Conservation (phyloP, 2,329 filamentous ascomycete species). For the Talaromyces pinophilus region DNA sequence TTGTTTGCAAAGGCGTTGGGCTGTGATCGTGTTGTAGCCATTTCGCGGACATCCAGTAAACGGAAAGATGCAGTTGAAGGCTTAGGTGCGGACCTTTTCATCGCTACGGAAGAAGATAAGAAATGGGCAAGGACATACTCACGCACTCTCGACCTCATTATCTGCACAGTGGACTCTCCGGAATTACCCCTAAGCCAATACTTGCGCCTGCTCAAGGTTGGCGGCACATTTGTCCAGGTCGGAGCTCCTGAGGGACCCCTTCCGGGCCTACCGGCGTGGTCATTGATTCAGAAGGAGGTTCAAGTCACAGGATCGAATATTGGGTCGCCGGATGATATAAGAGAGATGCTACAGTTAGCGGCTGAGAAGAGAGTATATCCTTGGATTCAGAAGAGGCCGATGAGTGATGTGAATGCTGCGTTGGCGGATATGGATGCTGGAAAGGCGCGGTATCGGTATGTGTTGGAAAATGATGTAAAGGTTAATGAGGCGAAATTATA, state of each 20-base stretch:
- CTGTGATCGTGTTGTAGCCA: conserved; percentile 62
- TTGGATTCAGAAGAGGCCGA: conserved; percentile 46
- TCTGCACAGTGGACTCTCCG: conserved; percentile 59
- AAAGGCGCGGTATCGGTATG: conserved; percentile 51
- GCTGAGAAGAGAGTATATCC: conserved; percentile 45
- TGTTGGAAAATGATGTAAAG: conserved; percentile 43
- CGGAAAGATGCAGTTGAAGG: conserved; percentile 49
- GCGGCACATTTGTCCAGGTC: conserved; percentile 66
- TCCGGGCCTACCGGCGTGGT: conserved; percentile 58
- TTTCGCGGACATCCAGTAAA: conserved; percentile 56
- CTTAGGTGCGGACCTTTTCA: conserved; percentile 58
- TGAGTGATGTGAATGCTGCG: conserved; percentile 47
- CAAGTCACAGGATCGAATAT: conserved; percentile 54
- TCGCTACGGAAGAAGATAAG: conserved; percentile 59
- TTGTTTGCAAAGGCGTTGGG: conserved; percentile 71
- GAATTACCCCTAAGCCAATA: conserved; percentile 66
- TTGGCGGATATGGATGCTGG: conserved; percentile 49
- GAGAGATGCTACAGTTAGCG: conserved; percentile 47
- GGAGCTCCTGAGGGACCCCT: conserved; percentile 63
- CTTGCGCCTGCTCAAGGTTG: conserved; percentile 59
- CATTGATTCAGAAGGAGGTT: conserved; percentile 59
- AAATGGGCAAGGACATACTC: conserved; percentile 55
- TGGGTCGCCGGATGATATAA: conserved; percentile 46
- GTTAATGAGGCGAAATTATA: conserved; percentile 34
- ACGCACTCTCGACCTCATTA: conserved; percentile 56